A percentile compares a stretch with the other conserved stretches of the same genome.
Conservation (phyloP, 116 monocot species). For the Papilionanthe hybrid region DNA sequence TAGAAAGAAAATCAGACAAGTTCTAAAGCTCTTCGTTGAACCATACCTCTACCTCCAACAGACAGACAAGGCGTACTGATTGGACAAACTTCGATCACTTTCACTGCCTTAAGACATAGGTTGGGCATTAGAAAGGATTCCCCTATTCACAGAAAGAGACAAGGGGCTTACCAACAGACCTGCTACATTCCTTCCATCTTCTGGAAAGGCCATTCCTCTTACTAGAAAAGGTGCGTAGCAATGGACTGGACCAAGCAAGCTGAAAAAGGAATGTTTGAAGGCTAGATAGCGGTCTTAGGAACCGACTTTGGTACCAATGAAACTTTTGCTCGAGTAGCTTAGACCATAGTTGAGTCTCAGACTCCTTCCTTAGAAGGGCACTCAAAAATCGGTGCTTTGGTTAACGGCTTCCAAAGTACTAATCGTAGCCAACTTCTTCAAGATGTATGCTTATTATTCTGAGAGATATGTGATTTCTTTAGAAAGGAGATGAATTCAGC, state of each 20-base stretch:
- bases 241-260: neutral
- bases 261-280: neutral
- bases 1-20: too few species aligned
- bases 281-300: neutral
- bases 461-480: slow-evolving; percentile 1
- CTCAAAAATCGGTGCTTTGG: neutral
- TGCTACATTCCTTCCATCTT: too few species aligned
- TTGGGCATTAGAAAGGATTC: too few species aligned
- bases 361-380: neutral
- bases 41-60: too few species aligned
- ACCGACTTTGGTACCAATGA: slow-evolving; percentile 2
- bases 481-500: neutral
- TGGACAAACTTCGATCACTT: too few species aligned
- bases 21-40: too few species aligned
- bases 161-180: too few species aligned
- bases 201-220: too few species aligned
- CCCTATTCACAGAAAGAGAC: too few species aligned
- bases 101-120: too few species aligned
- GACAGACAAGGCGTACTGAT: too few species aligned
- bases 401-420: neutral
- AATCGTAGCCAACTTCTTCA: neutral
- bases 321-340: neutral
- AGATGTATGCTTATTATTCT: neutral
- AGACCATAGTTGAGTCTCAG: neutral
- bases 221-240: too few species aligned